Evolutionary conservation across 2,329 filamentous ascomycete species (phyloP), one percentile per base, ranked within the genome.

Genomic region (Knoxdaviesia proteae): DNA sequence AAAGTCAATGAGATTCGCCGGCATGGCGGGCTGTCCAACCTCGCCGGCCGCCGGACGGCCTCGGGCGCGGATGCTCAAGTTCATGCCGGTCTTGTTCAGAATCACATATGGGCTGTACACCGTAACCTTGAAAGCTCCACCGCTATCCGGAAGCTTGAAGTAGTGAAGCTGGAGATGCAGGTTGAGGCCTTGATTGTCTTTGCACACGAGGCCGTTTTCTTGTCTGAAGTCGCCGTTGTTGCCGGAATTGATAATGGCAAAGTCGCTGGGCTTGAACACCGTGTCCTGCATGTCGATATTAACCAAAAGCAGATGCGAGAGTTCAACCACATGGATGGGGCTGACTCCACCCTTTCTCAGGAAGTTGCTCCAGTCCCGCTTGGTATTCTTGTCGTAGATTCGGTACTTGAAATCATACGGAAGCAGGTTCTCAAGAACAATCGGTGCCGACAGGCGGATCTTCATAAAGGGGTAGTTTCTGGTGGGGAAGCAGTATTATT

Each of bases 341-440:
- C 90, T 98, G 44, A 96, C 80, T 9, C 92, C 92, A 31, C 92
- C 90, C 59, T 94, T 96, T 45, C 90, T 77, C 39, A 98, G 64
- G 62, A 98, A 98, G 57, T 98, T 98, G 5, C 84, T 92, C 90
- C 90, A 98, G 56, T 98, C 90, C 56, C 92, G 94, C 66, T 88
- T 92, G 0, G 87, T 94, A 57, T 94, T 92, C 63, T 92, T 94
- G 64, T 98, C 90, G 54, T 96, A 98, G 44, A 98, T 96, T 44
- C 88, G 77, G 58, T 98, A 98, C 60, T 98, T 96, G 74, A 98
- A 98, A 59, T 98, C 90, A 55, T 90, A 96, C 0, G 90, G 90
- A 35, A 98, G 63, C 38, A 98, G 64, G 50, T 98, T 98, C 58
- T 98, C 88, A 5, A 98, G 70, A 41, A 94, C 88, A 9, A 98